These are phyloP conservation scores for Hypoxylon rubiginosum DNA, from an alignment of 2,329 filamentous ascomycete species.

Conservation along the genomic window DNA sequence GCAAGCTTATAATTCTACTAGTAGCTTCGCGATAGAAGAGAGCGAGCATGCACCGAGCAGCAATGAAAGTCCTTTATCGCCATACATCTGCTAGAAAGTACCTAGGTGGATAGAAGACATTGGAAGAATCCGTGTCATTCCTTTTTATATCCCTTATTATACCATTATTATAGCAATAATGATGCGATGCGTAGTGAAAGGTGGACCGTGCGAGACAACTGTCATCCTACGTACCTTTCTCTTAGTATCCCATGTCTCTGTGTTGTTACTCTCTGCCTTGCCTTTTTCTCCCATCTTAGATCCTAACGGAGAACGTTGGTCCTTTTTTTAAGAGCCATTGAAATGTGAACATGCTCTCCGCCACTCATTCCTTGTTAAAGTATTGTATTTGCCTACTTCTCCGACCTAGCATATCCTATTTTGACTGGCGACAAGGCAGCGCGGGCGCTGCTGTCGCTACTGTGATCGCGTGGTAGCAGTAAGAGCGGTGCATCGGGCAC, in stretches of 20 bases:
- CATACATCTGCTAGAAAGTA: not conserved
- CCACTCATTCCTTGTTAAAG: conserved; percentile 21
- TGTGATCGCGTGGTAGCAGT: conserved; percentile 30
- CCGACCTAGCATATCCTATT: not conserved
- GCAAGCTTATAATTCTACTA: conserved; percentile 8
- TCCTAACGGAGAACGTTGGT: not conserved
- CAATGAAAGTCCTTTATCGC: conserved; percentile 7
- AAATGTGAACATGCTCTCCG: conserved; percentile 31
- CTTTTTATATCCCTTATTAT: conserved; percentile 17
- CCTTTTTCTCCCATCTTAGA: conserved; percentile 22
- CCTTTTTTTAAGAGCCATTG: conserved; percentile 30
- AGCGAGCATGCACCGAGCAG: conserved; percentile 17
- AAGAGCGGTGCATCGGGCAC: conserved; percentile 31
- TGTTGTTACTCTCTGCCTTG: conserved; percentile 15
- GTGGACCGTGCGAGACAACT: conserved; percentile 40
- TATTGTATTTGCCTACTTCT: conserved; percentile 7
- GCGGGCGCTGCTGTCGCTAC: conserved; percentile 42
- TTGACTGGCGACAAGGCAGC: conserved; percentile 30
- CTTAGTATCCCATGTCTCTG: conserved; percentile 15
- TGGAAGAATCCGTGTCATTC: conserved; percentile 28
- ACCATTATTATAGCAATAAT: conserved; percentile 14
- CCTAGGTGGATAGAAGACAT: not conserved
- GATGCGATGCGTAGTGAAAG: conserved; percentile 17
- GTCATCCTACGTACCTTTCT: conserved; percentile 18
- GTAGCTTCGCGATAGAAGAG: conserved; percentile 12